phyloP scores from a whole-genome alignment of 805 yeast genomes.

The Diddensiella transvaalensis region DNA sequence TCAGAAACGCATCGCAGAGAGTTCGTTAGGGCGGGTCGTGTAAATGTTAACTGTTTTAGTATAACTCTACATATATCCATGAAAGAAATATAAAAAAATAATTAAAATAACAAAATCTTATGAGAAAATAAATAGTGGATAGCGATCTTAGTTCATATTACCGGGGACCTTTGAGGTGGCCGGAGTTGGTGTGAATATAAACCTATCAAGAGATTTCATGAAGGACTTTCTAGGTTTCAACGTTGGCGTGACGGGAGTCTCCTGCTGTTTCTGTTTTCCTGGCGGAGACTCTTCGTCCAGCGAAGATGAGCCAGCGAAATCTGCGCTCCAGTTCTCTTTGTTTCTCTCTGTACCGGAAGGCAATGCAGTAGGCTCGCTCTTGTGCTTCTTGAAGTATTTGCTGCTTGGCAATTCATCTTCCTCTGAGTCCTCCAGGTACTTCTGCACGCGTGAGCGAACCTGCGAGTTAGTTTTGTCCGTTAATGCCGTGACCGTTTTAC shows the following conservation, averaged over 20 bases:
- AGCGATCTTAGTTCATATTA: too few species aligned
- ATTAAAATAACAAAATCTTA: too few species aligned
- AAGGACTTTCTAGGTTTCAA: background rate
- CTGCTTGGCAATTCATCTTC: background rate
- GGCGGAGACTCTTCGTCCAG: slow-evolving; percentile 8
- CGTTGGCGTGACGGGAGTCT: background rate
- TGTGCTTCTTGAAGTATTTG: background rate
- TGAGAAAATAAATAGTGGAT: too few species aligned
- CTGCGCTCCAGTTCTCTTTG: background rate
- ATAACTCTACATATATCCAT: background rate
- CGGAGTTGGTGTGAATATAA: slow-evolving; percentile 5
- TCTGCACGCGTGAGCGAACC: background rate
- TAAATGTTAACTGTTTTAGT: too few species aligned
- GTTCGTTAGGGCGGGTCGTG: slow-evolving; percentile 29
- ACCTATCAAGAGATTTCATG: slow-evolving; percentile 4
- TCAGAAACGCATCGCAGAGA: slow-evolving; percentile 27
- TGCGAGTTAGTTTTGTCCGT: background rate
- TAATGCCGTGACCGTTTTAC: background rate
- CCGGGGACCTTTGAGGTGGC: too few species aligned
- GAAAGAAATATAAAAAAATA: background rate
- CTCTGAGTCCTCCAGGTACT: slow-evolving; percentile 1
- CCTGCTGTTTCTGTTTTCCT: background rate
- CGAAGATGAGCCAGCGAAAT: slow-evolving; percentile 4
- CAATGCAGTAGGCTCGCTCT: background rate
- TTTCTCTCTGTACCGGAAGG: background rate